Evolutionary conservation across 148 eudicot species (phyloP).

Genomic region (Chenopodium quinoa): DNA sequence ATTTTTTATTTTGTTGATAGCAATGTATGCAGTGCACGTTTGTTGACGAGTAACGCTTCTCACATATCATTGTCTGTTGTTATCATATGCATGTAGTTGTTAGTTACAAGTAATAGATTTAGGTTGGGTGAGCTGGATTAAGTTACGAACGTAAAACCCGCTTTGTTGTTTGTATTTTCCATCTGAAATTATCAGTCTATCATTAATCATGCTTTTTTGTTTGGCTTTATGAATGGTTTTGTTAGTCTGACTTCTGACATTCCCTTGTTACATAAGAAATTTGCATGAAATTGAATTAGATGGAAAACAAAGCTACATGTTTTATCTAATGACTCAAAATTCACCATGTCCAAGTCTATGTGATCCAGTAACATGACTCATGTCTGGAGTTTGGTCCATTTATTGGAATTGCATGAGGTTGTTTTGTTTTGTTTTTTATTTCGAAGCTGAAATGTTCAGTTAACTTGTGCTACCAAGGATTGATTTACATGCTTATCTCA

Average conservation of each 20-base stretch:
- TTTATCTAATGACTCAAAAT: background rate
- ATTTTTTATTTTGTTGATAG: background rate
- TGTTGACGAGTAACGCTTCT: background rate
- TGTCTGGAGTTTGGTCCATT: background rate
- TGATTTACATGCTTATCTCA: background rate
- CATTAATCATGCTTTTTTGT: background rate
- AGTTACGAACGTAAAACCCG: background rate
- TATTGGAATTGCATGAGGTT: background rate
- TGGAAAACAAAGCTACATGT: background rate
- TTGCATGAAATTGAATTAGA: background rate
- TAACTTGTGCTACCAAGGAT: background rate
- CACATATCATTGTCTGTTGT: background rate
- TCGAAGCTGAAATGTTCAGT: background rate
- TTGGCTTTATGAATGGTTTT: background rate
- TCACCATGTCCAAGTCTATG: background rate
- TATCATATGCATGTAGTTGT: background rate
- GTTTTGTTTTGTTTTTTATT: background rate
- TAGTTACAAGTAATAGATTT: background rate
- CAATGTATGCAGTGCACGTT: background rate
- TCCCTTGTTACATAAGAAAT: background rate
- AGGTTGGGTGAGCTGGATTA: background rate
- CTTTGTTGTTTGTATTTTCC: background rate
- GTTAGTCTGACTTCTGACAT: background rate
- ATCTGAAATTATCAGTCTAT: background rate
- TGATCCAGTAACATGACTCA: background rate